Evolutionary conservation across 169 alveolate species (phyloP).

Genomic region (Cryptosporidium baileyi): DNA sequence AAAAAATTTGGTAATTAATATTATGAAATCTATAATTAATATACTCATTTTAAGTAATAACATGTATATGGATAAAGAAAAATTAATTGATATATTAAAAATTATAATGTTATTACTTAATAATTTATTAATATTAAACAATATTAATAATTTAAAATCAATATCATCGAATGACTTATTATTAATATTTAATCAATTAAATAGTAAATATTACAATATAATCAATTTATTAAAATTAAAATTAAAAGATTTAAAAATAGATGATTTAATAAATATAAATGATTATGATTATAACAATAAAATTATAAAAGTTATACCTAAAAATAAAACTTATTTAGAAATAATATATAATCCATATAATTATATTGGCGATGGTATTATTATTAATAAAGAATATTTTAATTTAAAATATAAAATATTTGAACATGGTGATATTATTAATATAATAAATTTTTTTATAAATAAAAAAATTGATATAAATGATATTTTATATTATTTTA

Average conservation of each 20-base stretch:
- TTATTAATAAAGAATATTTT: neutral
- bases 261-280: neutral
- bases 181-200: neutral
- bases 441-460: neutral
- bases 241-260: neutral
- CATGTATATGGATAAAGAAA: neutral
- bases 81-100: neutral
- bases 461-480: neutral
- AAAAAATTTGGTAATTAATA: neutral
- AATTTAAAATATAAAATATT: neutral
- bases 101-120: neutral
- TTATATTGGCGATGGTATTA: constrained; percentile 23
- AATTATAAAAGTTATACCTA: constrained; percentile 8
- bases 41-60: no score
- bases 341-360: neutral
- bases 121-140: neutral
- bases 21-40: no score
- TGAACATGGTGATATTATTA: neutral
- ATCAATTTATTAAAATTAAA: neutral
- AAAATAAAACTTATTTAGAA: constrained; percentile 3
- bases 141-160: neutral
- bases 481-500: neutral
- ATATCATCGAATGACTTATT: neutral
- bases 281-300: neutral
- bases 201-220: neutral